Base-by-base conservation (phyloP, 805 yeast genomes). In the Crinitomyces ghanaensis region DNA sequence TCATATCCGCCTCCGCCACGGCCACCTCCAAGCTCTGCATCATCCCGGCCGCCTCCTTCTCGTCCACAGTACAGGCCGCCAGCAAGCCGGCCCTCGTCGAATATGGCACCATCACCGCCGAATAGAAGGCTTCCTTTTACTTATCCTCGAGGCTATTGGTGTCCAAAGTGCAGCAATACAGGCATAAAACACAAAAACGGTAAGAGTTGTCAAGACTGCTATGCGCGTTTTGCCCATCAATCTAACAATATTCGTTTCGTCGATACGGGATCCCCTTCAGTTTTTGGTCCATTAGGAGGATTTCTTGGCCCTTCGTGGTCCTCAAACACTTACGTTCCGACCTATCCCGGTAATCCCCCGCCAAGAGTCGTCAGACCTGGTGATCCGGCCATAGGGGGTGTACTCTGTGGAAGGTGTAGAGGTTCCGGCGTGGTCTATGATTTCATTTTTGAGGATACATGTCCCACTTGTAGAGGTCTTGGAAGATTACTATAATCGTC, bases 331-430 rank as follows among this genome's bases (percentile, higher is more conserved):
- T 19, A 19, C 12, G 32, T 14, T 26, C 22, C 38, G n/a, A 16
- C 30, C 6, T 35, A 29, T 14, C 40, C 46, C 4, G 59, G 60
- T 2, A 50, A 52, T 4, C 55, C 52, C 30, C 23, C 45, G 29
- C 65, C 72, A 1, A 32, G 66, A 13, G 56, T 69, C 11, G 77
- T 80, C 1, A 50, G 48, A 14, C 91, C 93, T 0, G 93, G 93
- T 2, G 93, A 82, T 46, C 88, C 91, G 1, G 46, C 74, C 20
- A 51, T 70, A 41, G 93, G 94, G 1, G 93, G 94, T 1, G 52
- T 63, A 0, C 43, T 76, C 2, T 83, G 94, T 57, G 83, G 82
- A 0, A 59, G 72, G 32, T 83, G 93, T 46, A 49, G 77, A 35
- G 91, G 91, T 1, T 39, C 66, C 1, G 91, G 93, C 1, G 44